Evolutionary conservation across 202 grass and related monocot species (phyloP).

Genomic region (Setaria italica): DNA sequence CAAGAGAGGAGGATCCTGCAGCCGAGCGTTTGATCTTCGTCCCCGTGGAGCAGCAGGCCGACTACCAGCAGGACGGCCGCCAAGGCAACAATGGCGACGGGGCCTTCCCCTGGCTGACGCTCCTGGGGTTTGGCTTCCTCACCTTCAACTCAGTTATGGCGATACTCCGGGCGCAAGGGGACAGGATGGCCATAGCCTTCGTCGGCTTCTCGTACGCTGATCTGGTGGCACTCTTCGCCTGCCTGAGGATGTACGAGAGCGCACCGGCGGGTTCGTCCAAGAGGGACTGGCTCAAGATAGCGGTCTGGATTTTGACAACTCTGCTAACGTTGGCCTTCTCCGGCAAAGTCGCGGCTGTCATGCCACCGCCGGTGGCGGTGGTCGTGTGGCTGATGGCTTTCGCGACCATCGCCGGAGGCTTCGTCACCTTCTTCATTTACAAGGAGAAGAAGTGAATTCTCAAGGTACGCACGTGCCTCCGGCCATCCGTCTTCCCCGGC

Average conservation of each 20-base stretch:
- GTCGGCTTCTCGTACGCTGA: background rate
- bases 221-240: background rate
- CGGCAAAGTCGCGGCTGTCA: slow-evolving; percentile 34
- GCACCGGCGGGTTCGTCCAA: background rate
- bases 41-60: too few species aligned
- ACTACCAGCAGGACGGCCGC: too few species aligned
- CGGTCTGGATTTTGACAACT: slow-evolving; percentile 45
- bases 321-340: slow-evolving; percentile 43
- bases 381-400: slow-evolving; percentile 39
- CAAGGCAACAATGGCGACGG: too few species aligned
- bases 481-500: too few species aligned
- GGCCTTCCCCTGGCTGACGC: background rate
- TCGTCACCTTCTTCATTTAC: slow-evolving; percentile 20
- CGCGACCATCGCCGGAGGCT: slow-evolving; percentile 38
- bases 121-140: slow-evolving; percentile 37
- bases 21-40: too few species aligned
- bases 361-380: slow-evolving; percentile 34
- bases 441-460: background rate
- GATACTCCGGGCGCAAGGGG: background rate
- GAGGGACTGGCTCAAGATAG: slow-evolving; percentile 42
- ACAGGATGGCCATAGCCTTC: background rate
- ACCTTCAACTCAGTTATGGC: slow-evolving; percentile 59
- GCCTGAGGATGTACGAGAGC: slow-evolving; percentile 14
- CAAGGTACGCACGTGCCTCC: too few species aligned
- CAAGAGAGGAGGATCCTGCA: too few species aligned